These are phyloP conservation scores for Purpureocillium takamizusanense DNA, from an alignment of 2,329 filamentous ascomycete genomes.

Conservation along the genomic window DNA sequence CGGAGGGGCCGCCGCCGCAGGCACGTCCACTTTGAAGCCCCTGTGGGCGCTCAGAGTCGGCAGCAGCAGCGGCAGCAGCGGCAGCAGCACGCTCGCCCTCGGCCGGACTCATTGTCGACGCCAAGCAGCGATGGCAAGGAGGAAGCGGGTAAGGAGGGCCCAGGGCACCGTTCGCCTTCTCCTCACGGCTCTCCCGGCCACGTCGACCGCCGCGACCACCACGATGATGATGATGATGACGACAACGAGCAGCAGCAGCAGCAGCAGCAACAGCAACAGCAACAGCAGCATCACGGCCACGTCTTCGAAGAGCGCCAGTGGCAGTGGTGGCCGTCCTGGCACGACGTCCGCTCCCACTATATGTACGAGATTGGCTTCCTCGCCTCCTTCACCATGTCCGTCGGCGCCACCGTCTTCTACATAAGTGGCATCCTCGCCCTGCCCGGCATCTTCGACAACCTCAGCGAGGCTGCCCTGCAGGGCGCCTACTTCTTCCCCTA, in stretches of 20 bases:
- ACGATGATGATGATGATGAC: no score
- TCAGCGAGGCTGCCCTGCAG: slow-evolving; percentile 35
- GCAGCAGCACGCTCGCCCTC: no score
- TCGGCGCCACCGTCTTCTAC: slow-evolving; percentile 56
- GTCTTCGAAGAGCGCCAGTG: slow-evolving; percentile 27
- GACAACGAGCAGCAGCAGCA: no score
- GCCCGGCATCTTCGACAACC: slow-evolving; percentile 42
- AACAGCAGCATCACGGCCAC: slow-evolving; percentile 4
- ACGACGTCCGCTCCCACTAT: slow-evolving; percentile 50
- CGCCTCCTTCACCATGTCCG: slow-evolving; percentile 44
- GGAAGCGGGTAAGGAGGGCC: no score
- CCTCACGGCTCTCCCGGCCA: no score
- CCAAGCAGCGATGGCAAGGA: no score
- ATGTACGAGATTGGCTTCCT: slow-evolving; percentile 54
- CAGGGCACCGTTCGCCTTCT: no score
- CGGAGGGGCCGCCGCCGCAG: neutral
- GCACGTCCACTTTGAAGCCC: neutral
- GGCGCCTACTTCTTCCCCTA: slow-evolving; percentile 50
- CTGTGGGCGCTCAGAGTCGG: no score
- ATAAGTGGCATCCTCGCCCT: slow-evolving; percentile 53
- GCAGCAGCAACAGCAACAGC: neutral
- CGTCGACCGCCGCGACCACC: slow-evolving; percentile 2
- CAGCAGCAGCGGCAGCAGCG: no score
- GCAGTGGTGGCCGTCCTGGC: slow-evolving; percentile 48
- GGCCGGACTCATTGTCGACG: no score